Base-by-base conservation (phyloP, 805 yeast genomes). In the Wickerhamomyces queroliae region DNA sequence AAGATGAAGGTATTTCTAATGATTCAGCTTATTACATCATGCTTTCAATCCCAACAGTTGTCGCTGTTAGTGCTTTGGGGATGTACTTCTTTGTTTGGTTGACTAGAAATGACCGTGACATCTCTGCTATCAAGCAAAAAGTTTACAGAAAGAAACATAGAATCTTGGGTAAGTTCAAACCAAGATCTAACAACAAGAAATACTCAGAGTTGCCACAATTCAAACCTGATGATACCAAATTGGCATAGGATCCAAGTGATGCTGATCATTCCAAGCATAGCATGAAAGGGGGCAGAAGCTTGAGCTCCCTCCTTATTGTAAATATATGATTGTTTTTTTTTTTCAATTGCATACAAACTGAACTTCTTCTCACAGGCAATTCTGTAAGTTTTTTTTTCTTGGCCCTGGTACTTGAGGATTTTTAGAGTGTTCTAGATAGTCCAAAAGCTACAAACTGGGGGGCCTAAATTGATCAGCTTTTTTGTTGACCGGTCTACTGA, bases 31-130 rank as follows among this genome's bases (percentile, higher is more conserved):
- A 82, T 56, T 77, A 80, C 50, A 69, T 82, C 39, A 78, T 83
- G 46, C 61, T 83, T 63, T 66, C 83, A 9, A 73, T 83, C 57
- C 95, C 95, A 15, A 72, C 83, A 1, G 69, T 72, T 33, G 89
- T 83, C 16, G 59, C 76, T 13, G 43, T 84, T 22, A 73, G 80
- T 10, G 78, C 76, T 10, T 63, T 81, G 30, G 65, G 69, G 24
- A 80, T 83, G 82, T 84, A 82, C 56, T 46, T 78, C 43, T 83
- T 84, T 58, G 67, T 82, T 11, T 67, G 64, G 50, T 40, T 74
- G 37, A 84, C 81, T 52, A 71, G 66, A 42, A 64, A 68, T 25
- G 79, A 78, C 50, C 68, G 80, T 53, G 82, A 77, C 49, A 62
- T 77, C 34, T 62, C 75, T 3, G 62, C 55, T 22, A 55, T 76